phyloP scores from a whole-genome alignment of 2,329 filamentous ascomycete species.

The Knoxdaviesia capensis region DNA sequence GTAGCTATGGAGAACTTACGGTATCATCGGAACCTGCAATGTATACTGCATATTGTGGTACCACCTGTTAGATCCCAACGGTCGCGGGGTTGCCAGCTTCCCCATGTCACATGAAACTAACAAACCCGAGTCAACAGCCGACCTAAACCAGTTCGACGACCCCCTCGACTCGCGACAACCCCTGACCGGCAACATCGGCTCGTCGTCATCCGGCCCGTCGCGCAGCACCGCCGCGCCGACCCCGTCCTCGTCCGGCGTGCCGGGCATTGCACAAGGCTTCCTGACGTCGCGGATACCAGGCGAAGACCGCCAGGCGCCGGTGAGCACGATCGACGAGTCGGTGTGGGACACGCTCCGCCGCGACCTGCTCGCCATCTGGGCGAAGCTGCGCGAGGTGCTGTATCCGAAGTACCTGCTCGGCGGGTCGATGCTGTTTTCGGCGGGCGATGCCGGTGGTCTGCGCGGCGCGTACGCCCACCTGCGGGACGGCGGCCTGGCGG shows the following conservation, averaged over 20 bases:
- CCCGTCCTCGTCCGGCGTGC: background rate
- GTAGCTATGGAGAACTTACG: constrained; percentile 3
- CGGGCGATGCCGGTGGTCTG: constrained; percentile 27
- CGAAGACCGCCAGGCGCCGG: constrained; percentile 74
- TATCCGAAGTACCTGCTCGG: constrained; percentile 85
- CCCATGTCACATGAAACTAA: background rate
- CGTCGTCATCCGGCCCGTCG: constrained; percentile 22
- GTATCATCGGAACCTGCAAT: no score
- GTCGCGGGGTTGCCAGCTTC: background rate
- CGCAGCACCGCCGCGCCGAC: background rate
- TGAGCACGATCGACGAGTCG: constrained; percentile 89
- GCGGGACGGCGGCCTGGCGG: constrained; percentile 34
- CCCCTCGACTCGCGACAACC: constrained; percentile 62
- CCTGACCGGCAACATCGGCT: constrained; percentile 66
- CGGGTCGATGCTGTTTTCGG: constrained; percentile 40
- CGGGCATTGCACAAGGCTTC: constrained; percentile 40
- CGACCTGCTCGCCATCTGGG: constrained; percentile 84
- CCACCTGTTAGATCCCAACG: background rate
- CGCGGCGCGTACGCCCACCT: constrained; percentile 43
- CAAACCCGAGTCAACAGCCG: constrained; percentile 29
- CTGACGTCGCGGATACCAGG: constrained; percentile 79
- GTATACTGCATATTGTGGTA: background rate
- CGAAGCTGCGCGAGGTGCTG: constrained; percentile 93
- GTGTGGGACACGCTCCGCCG: constrained; percentile 95
- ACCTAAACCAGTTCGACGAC: constrained; percentile 85